A percentile compares a stretch with the other conserved stretches of the same genome.
These are phyloP conservation scores for Pseudocercospora eumusae DNA, from an alignment of 2,329 filamentous ascomycete genomes.

Conservation along the genomic window DNA sequence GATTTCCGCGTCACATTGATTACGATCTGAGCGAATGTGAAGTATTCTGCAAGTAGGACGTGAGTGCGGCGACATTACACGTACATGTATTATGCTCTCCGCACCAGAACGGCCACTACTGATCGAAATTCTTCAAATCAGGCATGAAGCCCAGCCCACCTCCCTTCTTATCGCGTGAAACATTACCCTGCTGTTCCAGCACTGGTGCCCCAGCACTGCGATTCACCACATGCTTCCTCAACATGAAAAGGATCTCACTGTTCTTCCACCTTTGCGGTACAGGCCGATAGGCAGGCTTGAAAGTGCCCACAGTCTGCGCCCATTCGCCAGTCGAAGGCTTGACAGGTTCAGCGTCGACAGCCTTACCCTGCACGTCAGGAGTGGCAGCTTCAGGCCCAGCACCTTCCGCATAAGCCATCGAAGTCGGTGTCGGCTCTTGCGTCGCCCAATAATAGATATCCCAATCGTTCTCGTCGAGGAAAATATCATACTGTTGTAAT, in stretches of 20 bases:
- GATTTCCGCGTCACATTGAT: too few species aligned
- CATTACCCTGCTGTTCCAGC: conserved; percentile 27
- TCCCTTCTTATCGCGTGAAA: conserved; percentile 39
- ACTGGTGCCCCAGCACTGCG: conserved; percentile 62
- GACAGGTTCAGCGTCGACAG: conserved; percentile 20
- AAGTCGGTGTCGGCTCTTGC: conserved; percentile 69
- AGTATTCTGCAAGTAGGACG: too few species aligned
- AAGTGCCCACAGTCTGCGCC: conserved; percentile 93
- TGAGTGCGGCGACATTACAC: too few species aligned
- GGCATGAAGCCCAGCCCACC: conserved; percentile 55
- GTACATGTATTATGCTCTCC: too few species aligned
- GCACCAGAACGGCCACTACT: conserved; percentile 12
- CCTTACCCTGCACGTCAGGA: conserved; percentile 47
- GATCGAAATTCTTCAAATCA: conserved; percentile 51
- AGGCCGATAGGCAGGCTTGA: conserved; percentile 88
- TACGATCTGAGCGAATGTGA: too few species aligned
- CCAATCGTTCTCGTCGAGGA: conserved; percentile 99
- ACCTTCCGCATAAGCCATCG: conserved; percentile 58
- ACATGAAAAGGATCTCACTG: conserved; percentile 73
- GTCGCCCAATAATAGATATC: conserved; percentile 99
- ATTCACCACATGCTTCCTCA: conserved; percentile 77
- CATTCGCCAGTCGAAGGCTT: conserved; percentile 73
- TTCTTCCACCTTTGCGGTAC: conserved; percentile 83
- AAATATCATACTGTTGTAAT: conserved; percentile 81
- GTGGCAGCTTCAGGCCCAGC: conserved; percentile 48